phyloP scores from a whole-genome alignment of 148 eudicot species.

The Rhododendron williamsianum region DNA sequence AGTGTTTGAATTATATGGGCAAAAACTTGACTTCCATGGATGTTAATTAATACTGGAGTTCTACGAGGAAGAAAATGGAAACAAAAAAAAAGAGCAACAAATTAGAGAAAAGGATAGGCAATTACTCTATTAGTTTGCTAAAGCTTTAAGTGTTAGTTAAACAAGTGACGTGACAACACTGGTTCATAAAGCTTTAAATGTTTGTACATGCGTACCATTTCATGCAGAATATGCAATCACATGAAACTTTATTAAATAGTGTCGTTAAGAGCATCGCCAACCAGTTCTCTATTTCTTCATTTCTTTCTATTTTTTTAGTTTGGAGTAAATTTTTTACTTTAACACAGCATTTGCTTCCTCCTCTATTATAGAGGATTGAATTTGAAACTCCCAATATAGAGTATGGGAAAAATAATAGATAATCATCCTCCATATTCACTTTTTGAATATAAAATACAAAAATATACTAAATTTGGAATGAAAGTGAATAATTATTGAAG shows the following conservation, averaged over 20 bases:
- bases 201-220: neutral
- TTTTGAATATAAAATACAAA: no score
- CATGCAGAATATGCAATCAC: neutral
- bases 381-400: neutral
- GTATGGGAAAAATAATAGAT: neutral
- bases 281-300: no score
- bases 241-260: no score
- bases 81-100: neutral
- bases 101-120: neutral
- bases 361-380: neutral
- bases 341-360: no score
- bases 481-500: neutral
- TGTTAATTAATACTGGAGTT: neutral
- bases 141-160: neutral
- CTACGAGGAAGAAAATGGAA: neutral
- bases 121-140: neutral
- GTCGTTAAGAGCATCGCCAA: no score
- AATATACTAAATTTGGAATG: neutral
- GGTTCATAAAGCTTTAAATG: neutral
- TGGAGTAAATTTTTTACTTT: no score
- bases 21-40: neutral
- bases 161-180: neutral
- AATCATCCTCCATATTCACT: neutral
- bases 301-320: no score
- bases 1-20: neutral